A percentile compares a stretch with the other conserved stretches of the same genome.
phyloP scores from a whole-genome alignment of 768 basidiomycete species.

The Podaxis carcinomalis region DNA sequence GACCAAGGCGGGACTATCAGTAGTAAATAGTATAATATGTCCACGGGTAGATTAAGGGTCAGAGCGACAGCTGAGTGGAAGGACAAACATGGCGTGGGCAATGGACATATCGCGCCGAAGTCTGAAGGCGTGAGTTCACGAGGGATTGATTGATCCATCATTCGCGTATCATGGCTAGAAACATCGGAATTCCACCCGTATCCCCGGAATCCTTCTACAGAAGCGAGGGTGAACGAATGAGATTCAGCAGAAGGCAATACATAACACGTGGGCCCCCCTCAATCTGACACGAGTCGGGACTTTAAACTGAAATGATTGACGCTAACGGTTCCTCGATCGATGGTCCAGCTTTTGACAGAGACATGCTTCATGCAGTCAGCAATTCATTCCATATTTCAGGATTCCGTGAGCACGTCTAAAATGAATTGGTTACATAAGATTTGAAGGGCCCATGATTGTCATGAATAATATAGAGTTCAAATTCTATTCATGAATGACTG shows the following conservation, averaged over 20 bases:
- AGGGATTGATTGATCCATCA: constrained; percentile 5
- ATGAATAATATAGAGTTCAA: too few relatives aligned
- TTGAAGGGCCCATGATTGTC: too few relatives aligned
- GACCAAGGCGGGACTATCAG: too few relatives aligned
- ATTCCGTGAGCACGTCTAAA: too few relatives aligned
- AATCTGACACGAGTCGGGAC: background rate
- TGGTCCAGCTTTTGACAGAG: background rate
- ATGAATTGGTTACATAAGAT: too few relatives aligned
- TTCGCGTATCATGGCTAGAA: constrained; percentile 8
- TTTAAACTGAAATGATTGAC: background rate
- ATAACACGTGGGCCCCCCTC: background rate
- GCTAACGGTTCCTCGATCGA: background rate
- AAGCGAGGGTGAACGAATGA: background rate
- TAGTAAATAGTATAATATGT: too few relatives aligned
- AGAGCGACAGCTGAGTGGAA: too few relatives aligned
- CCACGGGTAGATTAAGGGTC: too few relatives aligned
- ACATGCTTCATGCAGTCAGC: too few relatives aligned
- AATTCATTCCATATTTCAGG: too few relatives aligned
- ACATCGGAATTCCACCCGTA: background rate
- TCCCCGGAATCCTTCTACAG: background rate
- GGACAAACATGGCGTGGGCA: too few relatives aligned
- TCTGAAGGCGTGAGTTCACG: background rate
- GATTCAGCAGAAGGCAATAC: background rate
- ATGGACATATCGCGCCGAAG: background rate
- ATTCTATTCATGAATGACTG: too few relatives aligned